phyloP scores from a whole-genome alignment of 1,284 basidiomycete species.

The Golubevia sp. region DNA sequence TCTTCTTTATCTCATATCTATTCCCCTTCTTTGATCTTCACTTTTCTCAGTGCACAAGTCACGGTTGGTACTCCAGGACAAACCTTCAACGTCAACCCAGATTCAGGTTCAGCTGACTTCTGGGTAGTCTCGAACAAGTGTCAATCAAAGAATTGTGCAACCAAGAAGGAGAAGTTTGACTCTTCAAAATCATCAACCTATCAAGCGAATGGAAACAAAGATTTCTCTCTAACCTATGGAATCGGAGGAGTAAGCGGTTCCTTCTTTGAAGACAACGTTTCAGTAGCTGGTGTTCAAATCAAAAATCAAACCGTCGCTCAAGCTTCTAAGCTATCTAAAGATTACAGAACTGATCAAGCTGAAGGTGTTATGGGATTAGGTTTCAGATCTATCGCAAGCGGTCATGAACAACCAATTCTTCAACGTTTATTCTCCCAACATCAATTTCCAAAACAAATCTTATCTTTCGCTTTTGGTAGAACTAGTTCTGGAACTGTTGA shows the following conservation, averaged over 20 bases:
- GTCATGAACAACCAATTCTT: conserved; percentile 2
- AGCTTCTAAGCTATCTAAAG: conserved; percentile 2
- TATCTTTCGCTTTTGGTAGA: conserved; percentile 8
- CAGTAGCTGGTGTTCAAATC: conserved; percentile 1
- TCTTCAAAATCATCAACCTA: conserved; percentile 3
- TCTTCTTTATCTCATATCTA: no score
- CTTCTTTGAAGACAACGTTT: conserved; percentile 4
- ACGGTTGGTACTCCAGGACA: no score
- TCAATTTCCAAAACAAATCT: neutral
- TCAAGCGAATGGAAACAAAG: conserved; percentile 2
- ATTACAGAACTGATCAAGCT: conserved; percentile 7
- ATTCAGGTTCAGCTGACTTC: no score
- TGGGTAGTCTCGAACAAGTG: no score
- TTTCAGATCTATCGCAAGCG: conserved; percentile 7
- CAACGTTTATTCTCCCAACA: conserved; percentile 6
- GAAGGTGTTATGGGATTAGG: conserved; percentile 13
- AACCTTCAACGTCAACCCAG: no score
- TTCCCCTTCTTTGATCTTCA: no score
- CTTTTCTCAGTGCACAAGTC: no score
- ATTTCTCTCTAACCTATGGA: conserved; percentile 11
- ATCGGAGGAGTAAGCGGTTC: conserved; percentile 6
- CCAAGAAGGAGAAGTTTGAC: no score
- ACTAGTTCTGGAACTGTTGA: neutral
- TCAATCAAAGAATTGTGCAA: no score
- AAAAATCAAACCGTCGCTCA: conserved; percentile 3